Evolutionary conservation across 257 asterid genomes (phyloP).

Genomic region (Nicotiana noctiflora): DNA sequence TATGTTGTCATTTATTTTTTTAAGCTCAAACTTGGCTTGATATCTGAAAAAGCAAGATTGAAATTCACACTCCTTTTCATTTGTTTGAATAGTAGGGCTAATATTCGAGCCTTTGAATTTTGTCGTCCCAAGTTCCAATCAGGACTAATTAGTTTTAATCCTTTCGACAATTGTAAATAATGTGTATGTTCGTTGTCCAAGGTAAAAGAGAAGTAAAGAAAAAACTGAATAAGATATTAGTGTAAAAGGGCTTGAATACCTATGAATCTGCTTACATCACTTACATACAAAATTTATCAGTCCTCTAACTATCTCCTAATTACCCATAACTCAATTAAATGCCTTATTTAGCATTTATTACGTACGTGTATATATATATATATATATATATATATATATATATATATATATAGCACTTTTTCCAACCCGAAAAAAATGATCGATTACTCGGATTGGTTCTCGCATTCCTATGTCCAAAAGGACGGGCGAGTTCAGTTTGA

Average conservation of each 20-base stretch:
- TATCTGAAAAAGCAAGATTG: background rate
- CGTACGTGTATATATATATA: background rate
- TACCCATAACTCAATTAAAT: background rate
- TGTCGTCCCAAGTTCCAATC: background rate
- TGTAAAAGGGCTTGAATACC: background rate
- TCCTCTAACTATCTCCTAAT: background rate
- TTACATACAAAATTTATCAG: background rate
- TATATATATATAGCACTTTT: too few species aligned
- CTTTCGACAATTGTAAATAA: background rate
- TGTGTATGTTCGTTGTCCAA: background rate
- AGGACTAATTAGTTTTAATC: background rate
- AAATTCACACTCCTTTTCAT: background rate
- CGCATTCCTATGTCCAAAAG: too few species aligned
- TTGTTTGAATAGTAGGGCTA: background rate
- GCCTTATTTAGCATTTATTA: background rate
- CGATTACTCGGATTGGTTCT: too few species aligned
- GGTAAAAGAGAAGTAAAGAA: background rate
- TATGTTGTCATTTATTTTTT: background rate
- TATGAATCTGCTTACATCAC: background rate
- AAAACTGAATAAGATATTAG: background rate
- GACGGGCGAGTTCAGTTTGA: too few species aligned
- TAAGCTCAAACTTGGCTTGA: background rate
- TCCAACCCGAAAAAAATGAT: too few species aligned
- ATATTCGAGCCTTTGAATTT: background rate
- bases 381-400: too few species aligned